Evolutionary conservation across 2,329 filamentous ascomycete species (phyloP).

Genomic region (Tolypocladium endophyticum): DNA sequence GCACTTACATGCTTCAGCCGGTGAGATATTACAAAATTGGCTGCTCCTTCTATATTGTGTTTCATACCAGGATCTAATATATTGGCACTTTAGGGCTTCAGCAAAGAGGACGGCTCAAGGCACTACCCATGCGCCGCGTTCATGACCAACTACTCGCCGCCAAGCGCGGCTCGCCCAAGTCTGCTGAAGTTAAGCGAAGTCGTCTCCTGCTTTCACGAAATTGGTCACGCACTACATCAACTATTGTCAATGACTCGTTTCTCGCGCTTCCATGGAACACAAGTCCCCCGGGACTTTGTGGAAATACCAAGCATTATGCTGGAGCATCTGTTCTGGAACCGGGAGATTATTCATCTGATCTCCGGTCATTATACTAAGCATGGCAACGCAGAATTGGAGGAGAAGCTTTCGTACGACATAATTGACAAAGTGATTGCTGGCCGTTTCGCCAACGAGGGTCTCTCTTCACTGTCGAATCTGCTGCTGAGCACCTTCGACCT

Average conservation of each 20-base stretch:
- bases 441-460: neutral
- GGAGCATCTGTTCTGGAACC: neutral
- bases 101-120: neutral
- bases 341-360: neutral
- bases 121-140: neutral
- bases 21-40: neutral
- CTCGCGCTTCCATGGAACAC: neutral
- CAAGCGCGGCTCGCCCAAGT: neutral
- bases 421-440: neutral
- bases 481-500: neutral
- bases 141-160: neutral
- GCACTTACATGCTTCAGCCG: neutral
- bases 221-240: neutral
- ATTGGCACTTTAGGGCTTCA: neutral
- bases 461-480: neutral
- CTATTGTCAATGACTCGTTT: neutral
- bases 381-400: neutral
- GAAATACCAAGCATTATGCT: neutral
- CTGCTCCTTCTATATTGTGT: neutral
- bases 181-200: neutral
- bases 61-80: neutral
- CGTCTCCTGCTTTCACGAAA: neutral
- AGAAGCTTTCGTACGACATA: neutral
- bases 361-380: neutral
- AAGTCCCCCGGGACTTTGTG: neutral